Base-by-base conservation (phyloP, 2,329 filamentous ascomycete species). In the Fusarium hainanense region DNA sequence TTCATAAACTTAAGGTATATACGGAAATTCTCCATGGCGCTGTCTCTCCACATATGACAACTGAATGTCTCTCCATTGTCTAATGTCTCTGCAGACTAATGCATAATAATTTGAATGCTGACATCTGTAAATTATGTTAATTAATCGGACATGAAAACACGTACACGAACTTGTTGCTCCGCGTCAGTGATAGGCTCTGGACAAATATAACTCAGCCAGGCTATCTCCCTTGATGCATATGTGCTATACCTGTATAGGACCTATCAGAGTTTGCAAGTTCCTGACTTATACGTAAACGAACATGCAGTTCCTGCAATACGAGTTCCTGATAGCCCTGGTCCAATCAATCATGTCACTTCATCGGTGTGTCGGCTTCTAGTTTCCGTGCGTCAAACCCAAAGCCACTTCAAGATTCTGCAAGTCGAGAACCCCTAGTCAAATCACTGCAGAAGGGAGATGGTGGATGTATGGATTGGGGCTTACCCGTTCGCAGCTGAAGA, bases 301-400 rank as follows among this genome's bases (percentile, higher is more conserved):
- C 49, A 54, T 50, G 27, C 25, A 34, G 43, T 43, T 70, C 44
- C 56, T 20, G 47, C 27, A 57, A 69, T 57, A 66, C 55, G 61
- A 69, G 43, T 51, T 25, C 57, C 44, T 16, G 44, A 32, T 30
- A 32, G 44, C 46, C 42, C 34, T 66, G 54, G 50, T 28, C 58
- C 68, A 71, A 70, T 62, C 68, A 68, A 70, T 62, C 41, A 57
- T 42, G 51, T 66, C 47, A 48, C 49, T 54, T 49, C 41, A 54
- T 69, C 61, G 47, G 25, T 34, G 48, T 71, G 51, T 59, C 47
- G 28, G 37, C 46, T 46, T 42, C 42, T 50, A 40, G 50, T 32
- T 55, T 52, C 50, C n/a, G 59, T 60, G 50, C 63, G 54, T 28
- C 54, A 30, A 63, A 50, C 16, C 41, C 46, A 46, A 55, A 46